Base-by-base conservation (phyloP, 768 basidiomycete species). In the Xerocomus brunneocitrinus region DNA sequence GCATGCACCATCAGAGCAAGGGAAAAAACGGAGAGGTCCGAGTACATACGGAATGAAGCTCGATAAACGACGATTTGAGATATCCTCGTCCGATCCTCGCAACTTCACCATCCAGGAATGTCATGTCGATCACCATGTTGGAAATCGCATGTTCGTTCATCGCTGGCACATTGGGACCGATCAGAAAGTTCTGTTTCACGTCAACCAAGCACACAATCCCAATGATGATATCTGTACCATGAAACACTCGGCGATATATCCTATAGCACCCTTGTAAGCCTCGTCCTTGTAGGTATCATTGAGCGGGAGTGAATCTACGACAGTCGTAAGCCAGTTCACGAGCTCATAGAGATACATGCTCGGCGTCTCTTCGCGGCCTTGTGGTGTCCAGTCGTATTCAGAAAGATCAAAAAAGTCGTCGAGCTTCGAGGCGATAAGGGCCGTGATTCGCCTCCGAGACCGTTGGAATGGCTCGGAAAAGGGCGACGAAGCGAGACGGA, bases 341-440 rank as follows among this genome's bases (percentile, higher is more conserved):
- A 98, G 81, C 68, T 98, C 95, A 67, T 92, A 88, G 3, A 98
- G 78, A 70, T 98, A 98, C 80, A 88, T 87, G 79, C 91, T 95
- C 41, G 95, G 92, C 34, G 83, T 83, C 53, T 80, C 77, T 65
- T 90, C 87, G 32, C 82, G 81, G 10, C 74, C 67, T 32, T 76
- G 73, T 8, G 92, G 89, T 34, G 86, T 88, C 94, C 94, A 98
- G 62, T 95, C 85, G 67, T 98, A 98, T 71, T 95, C 91, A 4
- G 95, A 88, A 40, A 95, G 77, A 55, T 92, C 97, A 67, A 97
- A 95, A 74, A 95, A 95, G 61, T 93, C 90, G 63, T 95, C 91
- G 7, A 98, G 83, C 67, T 99, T 98, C 22, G 89, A 88, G 8
- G 84, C 81, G 62, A 98, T 95, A 41, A 95, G 79, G 10, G 78